Evolutionary conservation across 345 rosid genomes (phyloP), one percentile per base, ranked within the genome.

Genomic region (Eucalyptus erythrocorys): DNA sequence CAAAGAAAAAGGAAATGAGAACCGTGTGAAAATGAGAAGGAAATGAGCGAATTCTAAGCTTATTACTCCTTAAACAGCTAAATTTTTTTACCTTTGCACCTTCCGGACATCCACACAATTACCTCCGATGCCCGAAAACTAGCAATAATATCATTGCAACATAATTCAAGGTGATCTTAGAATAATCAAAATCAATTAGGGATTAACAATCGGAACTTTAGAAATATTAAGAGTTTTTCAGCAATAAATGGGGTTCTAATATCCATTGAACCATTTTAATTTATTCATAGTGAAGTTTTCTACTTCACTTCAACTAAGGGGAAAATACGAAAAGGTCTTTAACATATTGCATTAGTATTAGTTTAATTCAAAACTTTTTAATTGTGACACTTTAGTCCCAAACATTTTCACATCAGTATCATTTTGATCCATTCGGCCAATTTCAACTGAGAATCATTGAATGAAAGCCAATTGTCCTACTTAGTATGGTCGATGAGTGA

Each of bases 401-500:
- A 2, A 4, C 61, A 55, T 55, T 24, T 53, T 55, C 13, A 55
- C 5, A 55, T 24, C 9, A 5, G 3, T 55, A 24, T 10, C 30
- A 55, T 55, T 55, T 24, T 2, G 6, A 10, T 55, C 30, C 13
- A 55, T 24, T 24, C 0, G 13, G 12, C 30, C 13, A 55, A 55
- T 55, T 55, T 55, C 10, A 24, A 24, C 0, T 0, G 1, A 10
- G 9, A 55, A 55, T 55, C 27, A 24, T 55, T 4, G 30, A 10
- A 55, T 55, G 13, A 10, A 55, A 0, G 61, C 13, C 1, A 1
- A 2, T 55, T 55, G 13, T 55, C 1, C 13, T 24, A 22, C 13
- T 9, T 55, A 24, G 30, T 24, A 55, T 0, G 24, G 1, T 10
- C 3, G 1, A 2, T 13, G n/a, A 9, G 10, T 0, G 6, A 24